Evolutionary conservation across 169 alveolate species (phyloP), one percentile per base, ranked within the genome.

Genomic region (Babesia sp.): DNA sequence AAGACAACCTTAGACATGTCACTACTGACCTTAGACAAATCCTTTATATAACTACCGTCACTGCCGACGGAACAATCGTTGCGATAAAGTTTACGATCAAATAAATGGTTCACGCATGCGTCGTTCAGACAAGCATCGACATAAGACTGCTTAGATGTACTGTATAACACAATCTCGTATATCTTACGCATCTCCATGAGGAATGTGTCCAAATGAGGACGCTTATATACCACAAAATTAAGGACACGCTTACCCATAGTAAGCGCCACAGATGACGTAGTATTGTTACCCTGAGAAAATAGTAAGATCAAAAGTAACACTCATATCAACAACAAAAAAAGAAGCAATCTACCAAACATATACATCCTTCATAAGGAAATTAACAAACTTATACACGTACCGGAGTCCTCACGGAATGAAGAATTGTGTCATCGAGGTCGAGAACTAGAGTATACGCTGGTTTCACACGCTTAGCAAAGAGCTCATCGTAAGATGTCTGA

Each of bases 121-220:
- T 74, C 36, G 20, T 44, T 75, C 9, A 85, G 71, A 6, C 72
- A 69, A 3, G 91, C 74, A 31, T 85, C 91, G 33, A 86, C 91
- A 55, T 85, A 79, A 29, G 54, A 48, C 58, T 74, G 75, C 0
- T 57, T 53, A 2, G 85, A 50, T 0, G 91, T 67, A 29, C 83
- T 85, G 75, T 74, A 85, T 45, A 85, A 60, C 14, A 85, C 82
- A 16, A 85, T 85, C 67, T 85, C 91, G 34, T 80, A 85, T 31
- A 33, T n/a, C 70, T 74, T 74, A 20, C 70, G 34, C 85, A 74
- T 74, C 75, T 61, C 74, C 22, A 77, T 61, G 46, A 85, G 71
- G 42, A 85, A 85, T 33, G 81, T 60, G 46, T 85, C 90, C 29
- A 85, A 60, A 68, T 85, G 87, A 41, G 91, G 91, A 3, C 91